Evolutionary conservation across 257 asterid genomes (phyloP).

Genomic region (Fraxinus quadrangulata): DNA sequence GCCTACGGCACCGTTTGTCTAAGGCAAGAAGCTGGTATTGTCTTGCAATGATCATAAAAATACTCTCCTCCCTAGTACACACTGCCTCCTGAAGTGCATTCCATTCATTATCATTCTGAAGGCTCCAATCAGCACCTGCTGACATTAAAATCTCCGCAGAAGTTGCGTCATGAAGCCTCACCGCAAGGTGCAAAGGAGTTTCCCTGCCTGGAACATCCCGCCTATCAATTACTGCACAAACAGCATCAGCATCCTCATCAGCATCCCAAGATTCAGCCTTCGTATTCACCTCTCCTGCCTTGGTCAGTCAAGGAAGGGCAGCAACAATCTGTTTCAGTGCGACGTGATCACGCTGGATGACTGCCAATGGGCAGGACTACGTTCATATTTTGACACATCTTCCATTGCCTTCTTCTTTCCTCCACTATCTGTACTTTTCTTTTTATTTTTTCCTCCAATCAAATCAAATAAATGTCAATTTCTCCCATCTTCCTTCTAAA

Average conservation of each 20-base stretch:
- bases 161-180: slow-evolving; percentile 64
- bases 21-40: slow-evolving; percentile 99
- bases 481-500: slow-evolving; percentile 29
- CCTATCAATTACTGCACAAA: slow-evolving; percentile 74
- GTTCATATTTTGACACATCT: slow-evolving; percentile 73
- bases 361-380: slow-evolving; percentile 93
- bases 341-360: slow-evolving; percentile 60
- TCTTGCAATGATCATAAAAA: slow-evolving; percentile 93
- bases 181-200: slow-evolving; percentile 94
- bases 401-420: slow-evolving; percentile 49
- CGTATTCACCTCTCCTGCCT: slow-evolving; percentile 84
- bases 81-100: slow-evolving; percentile 99
- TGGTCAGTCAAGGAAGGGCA: slow-evolving; percentile 73
- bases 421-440: slow-evolving; percentile 1
- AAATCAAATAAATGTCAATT: slow-evolving; percentile 31
- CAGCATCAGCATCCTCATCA: slow-evolving; percentile 77
- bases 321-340: slow-evolving; percentile 63
- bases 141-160: slow-evolving; percentile 98
- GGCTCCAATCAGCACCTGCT: slow-evolving; percentile 99
- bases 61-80: slow-evolving; percentile 87
- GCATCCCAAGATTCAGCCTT: slow-evolving; percentile 84
- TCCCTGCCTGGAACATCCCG: slow-evolving; percentile 97
- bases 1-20: slow-evolving; percentile 98
- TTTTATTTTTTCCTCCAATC: slow-evolving; percentile 23
- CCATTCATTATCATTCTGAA: slow-evolving; percentile 97